Evolutionary conservation across 2,329 filamentous ascomycete species (phyloP).

Genomic region (Fusarium nisikadoi): DNA sequence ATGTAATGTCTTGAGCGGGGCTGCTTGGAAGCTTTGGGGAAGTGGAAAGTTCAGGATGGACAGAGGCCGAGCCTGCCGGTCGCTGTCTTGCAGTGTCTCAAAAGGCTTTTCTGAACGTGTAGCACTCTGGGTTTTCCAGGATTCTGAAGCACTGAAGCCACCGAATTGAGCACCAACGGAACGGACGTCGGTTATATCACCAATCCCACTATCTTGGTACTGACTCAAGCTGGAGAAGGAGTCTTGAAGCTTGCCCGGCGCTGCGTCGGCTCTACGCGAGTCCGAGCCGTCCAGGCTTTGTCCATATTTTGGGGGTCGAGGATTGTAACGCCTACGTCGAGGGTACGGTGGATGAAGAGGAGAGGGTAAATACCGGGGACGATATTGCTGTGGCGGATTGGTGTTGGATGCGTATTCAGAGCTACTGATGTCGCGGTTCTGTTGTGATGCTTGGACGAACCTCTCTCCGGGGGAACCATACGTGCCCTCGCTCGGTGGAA

Average conservation of each 20-base stretch:
- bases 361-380: rapidly evolving
- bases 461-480: neutral
- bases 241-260: slow-evolving; percentile 40
- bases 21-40: rapidly evolving
- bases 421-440: neutral
- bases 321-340: rapidly evolving
- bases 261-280: neutral
- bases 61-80: rapidly evolving
- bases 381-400: rapidly evolving
- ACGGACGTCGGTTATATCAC: slow-evolving; percentile 56
- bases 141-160: too few relatives aligned
- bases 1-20: rapidly evolving
- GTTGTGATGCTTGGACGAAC: rapidly evolving
- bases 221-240: slow-evolving; percentile 59
- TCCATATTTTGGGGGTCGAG: rapidly evolving
- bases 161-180: slow-evolving; percentile 62
- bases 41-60: rapidly evolving
- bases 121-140: neutral
- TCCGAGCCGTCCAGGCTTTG: rapidly evolving
- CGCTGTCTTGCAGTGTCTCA: rapidly evolving
- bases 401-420: rapidly evolving
- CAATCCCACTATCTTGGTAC: slow-evolving; percentile 49
- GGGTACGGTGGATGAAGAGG: rapidly evolving
- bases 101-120: neutral
- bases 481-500: rapidly evolving